A percentile compares a stretch with the other conserved stretches of the same genome.
These are phyloP conservation scores for Austroboletus eburneus DNA, from an alignment of 768 basidiomycete species.

Conservation along the genomic window DNA sequence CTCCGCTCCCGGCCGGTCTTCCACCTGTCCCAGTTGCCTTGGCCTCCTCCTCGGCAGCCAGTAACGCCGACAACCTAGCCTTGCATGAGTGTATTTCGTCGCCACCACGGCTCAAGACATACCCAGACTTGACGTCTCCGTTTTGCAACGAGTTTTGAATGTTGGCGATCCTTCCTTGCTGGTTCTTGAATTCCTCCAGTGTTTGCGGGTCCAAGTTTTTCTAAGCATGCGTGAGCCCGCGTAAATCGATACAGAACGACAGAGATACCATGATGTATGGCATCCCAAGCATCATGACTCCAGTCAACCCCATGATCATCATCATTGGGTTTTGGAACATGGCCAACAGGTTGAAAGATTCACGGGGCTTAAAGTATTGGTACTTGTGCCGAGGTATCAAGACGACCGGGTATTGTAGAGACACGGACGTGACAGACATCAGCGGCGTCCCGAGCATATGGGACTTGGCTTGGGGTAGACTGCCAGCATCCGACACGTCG, in stretches of 20 bases:
- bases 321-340: conserved; percentile 88
- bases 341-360: conserved; percentile 68
- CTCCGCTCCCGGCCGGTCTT: conserved; percentile 16
- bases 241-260: neutral
- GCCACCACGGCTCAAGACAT: conserved; percentile 17
- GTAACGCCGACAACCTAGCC: conserved; percentile 41
- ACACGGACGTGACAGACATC: conserved; percentile 48
- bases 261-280: conserved; percentile 68
- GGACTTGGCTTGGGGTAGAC: conserved; percentile 51
- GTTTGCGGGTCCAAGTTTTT: conserved; percentile 74
- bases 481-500: conserved; percentile 49
- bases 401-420: conserved; percentile 59
- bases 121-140: conserved; percentile 61
- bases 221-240: conserved; percentile 34
- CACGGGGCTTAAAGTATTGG: conserved; percentile 61
- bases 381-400: conserved; percentile 53
- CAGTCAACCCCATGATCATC: conserved; percentile 68
- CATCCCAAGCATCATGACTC: conserved; percentile 62
- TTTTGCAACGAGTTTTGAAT: conserved; percentile 54
- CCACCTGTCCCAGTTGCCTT: conserved; percentile 23
- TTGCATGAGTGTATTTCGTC: conserved; percentile 2
- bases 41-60: conserved; percentile 39
- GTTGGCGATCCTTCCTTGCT: conserved; percentile 52
- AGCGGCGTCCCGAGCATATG: conserved; percentile 68
- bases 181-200: conserved; percentile 58